Base-by-base conservation (phyloP, 2,329 filamentous ascomycete genomes). In the Fusarium mexicanum region DNA sequence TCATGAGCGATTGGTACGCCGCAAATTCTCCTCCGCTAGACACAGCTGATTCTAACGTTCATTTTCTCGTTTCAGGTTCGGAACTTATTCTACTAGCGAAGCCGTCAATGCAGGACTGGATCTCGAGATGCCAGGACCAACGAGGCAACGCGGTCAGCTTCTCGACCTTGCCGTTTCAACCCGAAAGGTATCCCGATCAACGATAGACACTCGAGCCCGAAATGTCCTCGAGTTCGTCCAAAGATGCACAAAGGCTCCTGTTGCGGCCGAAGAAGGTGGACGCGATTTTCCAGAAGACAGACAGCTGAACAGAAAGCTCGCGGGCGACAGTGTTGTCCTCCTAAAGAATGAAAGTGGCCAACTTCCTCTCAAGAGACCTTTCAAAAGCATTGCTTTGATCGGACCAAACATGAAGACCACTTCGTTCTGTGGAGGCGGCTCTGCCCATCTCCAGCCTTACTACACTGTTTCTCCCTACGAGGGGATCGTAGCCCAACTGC, bases 341-440 rank as follows among this genome's bases (percentile, higher is more conserved):
- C 22, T 61, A 9, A 61, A 53, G 22, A 51, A 61, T 10, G 58
- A 61, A 26, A 4, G 2, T 5, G 12, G 9, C 22, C 33, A 40
- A 22, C 44, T 61, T 8, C 58, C 58, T 16, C 44, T 61, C 11
- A 61, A 51, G 17, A 11, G 22, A 35, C 8, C 26, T 4, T 50
- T 51, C 16, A 51, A 50, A 35, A 50, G 24, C 16, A 40, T 61
- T 43, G 58, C 58, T 13, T 22, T 61, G 12, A 43, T 61, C 5
- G 58, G 58, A 43, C 58, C 58, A 10, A 61, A 61, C 14, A 37
- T 53, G 58, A 61, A 61, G 37, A 61, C 18, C 12, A 33, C 58
- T 16, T 31, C 58, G 3, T 61, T 61, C 37, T 53, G 46, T 26
- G 58, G 58, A 24, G 58, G 58, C 3, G 58, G 46, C 17, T 53